Evolutionary conservation across 164 flowering plant genomes (phyloP).

Genomic region (Warburgia ugandensis): DNA sequence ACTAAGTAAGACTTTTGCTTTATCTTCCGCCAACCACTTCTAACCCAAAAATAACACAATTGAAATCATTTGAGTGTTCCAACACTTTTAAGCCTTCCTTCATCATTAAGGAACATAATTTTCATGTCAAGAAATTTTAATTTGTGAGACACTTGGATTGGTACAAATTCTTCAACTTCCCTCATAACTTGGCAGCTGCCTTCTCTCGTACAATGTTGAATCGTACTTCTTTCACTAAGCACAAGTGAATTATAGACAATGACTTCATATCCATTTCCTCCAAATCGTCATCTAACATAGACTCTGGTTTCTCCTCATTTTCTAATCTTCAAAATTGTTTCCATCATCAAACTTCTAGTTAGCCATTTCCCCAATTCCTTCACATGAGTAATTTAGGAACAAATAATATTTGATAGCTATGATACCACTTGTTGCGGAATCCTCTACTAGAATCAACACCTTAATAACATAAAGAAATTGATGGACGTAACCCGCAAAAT

Average conservation of each 20-base stretch:
- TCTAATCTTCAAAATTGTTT: too few species aligned
- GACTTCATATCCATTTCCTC: not conserved
- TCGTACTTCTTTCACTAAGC: not conserved
- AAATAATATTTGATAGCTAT: too few species aligned
- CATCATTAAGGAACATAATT: not conserved
- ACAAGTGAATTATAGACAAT: not conserved
- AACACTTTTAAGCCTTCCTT: not conserved
- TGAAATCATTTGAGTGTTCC: not conserved
- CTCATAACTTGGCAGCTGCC: not conserved
- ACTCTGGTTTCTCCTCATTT: not conserved
- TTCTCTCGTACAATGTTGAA: not conserved
- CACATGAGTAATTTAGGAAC: too few species aligned
- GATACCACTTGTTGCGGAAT: too few species aligned
- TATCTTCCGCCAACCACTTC: too few species aligned
- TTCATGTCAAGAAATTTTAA: not conserved
- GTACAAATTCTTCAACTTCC: not conserved
- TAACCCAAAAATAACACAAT: not conserved
- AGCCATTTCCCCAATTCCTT: too few species aligned
- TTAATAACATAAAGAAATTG: too few species aligned
- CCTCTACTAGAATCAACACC: too few species aligned
- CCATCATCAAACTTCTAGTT: too few species aligned
- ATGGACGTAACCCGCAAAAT: too few species aligned
- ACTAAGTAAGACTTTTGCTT: too few species aligned
- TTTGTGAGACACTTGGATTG: not conserved
- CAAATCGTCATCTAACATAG: not conserved